Evolutionary conservation across 257 asterid genomes (phyloP).

Genomic region (Capsicum pubescens): DNA sequence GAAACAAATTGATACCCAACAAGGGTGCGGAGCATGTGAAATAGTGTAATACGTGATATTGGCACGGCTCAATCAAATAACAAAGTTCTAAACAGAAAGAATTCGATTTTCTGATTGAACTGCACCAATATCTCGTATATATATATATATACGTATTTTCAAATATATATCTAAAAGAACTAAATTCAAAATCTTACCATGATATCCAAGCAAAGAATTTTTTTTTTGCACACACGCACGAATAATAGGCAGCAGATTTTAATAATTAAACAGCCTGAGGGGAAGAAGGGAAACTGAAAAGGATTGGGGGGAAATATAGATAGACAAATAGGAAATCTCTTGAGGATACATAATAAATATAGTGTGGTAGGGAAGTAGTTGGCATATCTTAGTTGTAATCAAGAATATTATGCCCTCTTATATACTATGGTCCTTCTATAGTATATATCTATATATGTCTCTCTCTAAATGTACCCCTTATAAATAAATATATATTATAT

Average conservation of each 20-base stretch:
- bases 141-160: neutral
- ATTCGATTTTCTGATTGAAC: conserved; percentile 85
- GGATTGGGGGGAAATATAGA: conserved; percentile 21
- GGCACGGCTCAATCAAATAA: conserved; percentile 99
- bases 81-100: conserved; percentile 55
- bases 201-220: neutral
- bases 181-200: neutral
- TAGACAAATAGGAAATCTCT: conserved; percentile 3
- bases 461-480: too few species aligned
- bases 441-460: too few species aligned
- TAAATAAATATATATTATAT: too few species aligned
- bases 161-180: neutral
- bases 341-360: conserved; percentile 21
- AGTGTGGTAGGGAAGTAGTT: conserved; percentile 30
- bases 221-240: too few species aligned
- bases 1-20: neutral
- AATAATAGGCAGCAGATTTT: neutral
- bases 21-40: too few species aligned
- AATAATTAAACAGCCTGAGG: neutral
- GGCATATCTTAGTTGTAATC: conserved; percentile 34
- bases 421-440: too few species aligned
- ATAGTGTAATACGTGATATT: conserved; percentile 68
- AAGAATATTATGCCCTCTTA: conserved; percentile 21
- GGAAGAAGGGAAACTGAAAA: conserved; percentile 1
- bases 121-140: conserved; percentile 86